A percentile compares a stretch with the other conserved stretches of the same genome.
Conservation (phyloP, 202 grass and related monocot species). For the Miscanthus sacchariflorus region DNA sequence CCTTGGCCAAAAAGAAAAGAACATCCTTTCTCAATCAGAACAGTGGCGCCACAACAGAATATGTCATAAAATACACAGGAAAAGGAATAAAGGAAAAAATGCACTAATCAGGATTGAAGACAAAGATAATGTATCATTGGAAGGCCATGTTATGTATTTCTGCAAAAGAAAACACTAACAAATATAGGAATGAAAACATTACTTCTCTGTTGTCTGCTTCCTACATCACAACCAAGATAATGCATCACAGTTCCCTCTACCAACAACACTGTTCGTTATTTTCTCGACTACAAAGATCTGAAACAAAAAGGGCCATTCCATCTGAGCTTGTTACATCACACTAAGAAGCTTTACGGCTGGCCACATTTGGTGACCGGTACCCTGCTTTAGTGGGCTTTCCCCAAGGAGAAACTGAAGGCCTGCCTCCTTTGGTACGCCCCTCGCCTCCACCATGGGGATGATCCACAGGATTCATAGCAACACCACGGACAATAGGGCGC, state of each 20-base stretch:
- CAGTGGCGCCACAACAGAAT: neutral
- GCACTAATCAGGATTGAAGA: neutral
- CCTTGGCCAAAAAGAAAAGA: neutral
- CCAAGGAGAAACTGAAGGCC: slow-evolving; percentile 5
- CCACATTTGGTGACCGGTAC: neutral
- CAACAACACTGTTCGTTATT: slow-evolving; percentile 14
- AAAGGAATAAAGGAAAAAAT: neutral
- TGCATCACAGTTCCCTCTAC: neutral
- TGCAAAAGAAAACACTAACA: neutral
- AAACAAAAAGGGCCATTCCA: neutral
- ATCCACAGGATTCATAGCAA: slow-evolving; percentile 2
- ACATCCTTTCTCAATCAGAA: neutral
- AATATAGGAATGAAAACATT: neutral
- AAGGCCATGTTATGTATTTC: neutral
- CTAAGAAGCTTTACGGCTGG: slow-evolving; percentile 9
- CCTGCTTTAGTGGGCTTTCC: neutral
- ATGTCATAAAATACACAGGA: neutral
- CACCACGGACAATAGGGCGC: neutral
- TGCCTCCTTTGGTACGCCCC: slow-evolving; percentile 3
- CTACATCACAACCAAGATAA: slow-evolving; percentile 19
- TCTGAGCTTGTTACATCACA: neutral
- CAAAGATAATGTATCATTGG: neutral
- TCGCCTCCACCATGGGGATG: slow-evolving; percentile 8
- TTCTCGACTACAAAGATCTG: neutral
- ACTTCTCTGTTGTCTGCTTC: neutral